A percentile compares a stretch with the other conserved stretches of the same genome.
phyloP scores from a whole-genome alignment of 2,329 filamentous ascomycete genomes.

The Aspergillus ustus region DNA sequence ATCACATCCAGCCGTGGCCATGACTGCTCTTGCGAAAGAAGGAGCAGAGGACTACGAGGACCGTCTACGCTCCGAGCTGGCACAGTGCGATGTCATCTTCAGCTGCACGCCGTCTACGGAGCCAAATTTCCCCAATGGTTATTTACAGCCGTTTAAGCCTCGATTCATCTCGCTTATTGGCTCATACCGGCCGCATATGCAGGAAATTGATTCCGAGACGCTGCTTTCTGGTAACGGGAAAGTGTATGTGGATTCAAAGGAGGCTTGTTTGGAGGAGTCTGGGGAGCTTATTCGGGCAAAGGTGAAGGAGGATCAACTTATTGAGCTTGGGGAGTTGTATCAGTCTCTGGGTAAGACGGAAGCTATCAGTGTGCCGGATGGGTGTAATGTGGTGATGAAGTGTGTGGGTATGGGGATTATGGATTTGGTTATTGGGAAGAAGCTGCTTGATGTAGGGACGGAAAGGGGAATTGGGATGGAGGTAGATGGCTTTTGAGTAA shows the following conservation, averaged over 20 bases:
- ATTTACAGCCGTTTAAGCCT: conserved; percentile 43
- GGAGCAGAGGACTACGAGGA: conserved; percentile 58
- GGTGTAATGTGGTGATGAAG: conserved; percentile 54
- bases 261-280: conserved; percentile 52
- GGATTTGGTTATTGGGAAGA: conserved; percentile 53
- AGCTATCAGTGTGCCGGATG: conserved; percentile 31
- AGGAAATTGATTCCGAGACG: conserved; percentile 53
- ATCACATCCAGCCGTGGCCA: conserved; percentile 42
- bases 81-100: conserved; percentile 51
- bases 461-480: conserved; percentile 38
- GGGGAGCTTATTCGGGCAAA: conserved; percentile 52
- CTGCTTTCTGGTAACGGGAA: conserved; percentile 63
- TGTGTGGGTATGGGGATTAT: conserved; percentile 58
- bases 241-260: conserved; percentile 66
- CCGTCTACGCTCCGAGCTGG: conserved; percentile 35
- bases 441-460: conserved; percentile 43
- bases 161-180: conserved; percentile 58
- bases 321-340: conserved; percentile 50
- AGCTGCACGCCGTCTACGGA: conserved; percentile 54
- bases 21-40: conserved; percentile 60
- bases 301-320: conserved; percentile 41
- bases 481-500: conserved; percentile 42
- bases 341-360: conserved; percentile 21
- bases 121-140: conserved; percentile 48
- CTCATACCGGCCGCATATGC: conserved; percentile 60